phyloP scores from a whole-genome alignment of 2,329 filamentous ascomycete species.

The Sclerotinia subarctica region DNA sequence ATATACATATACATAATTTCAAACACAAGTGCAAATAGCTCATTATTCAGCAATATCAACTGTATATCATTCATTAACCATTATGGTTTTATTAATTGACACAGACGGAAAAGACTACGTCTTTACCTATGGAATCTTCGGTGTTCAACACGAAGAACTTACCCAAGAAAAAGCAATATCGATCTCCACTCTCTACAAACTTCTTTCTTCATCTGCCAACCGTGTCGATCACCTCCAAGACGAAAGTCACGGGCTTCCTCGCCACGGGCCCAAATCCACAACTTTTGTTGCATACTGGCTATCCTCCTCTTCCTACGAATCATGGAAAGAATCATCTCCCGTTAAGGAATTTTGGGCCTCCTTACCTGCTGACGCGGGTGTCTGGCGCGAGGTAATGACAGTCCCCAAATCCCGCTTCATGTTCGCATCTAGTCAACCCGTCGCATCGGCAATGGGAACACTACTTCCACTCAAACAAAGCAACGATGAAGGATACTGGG shows the following conservation, averaged over 20 bases:
- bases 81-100: conserved; percentile 26
- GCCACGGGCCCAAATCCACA: conserved; percentile 13
- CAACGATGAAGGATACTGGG: conserved; percentile 28
- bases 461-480: conserved; percentile 23
- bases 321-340: conserved; percentile 14
- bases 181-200: conserved; percentile 19
- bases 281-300: conserved; percentile 28
- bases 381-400: conserved; percentile 29
- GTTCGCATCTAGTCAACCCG: conserved; percentile 24
- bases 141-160: conserved; percentile 23
- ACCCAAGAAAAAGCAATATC: conserved; percentile 19
- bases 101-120: conserved; percentile 19
- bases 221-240: conserved; percentile 23
- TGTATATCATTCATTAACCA: background rate
- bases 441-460: conserved; percentile 24
- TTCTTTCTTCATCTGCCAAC: conserved; percentile 25
- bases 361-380: conserved; percentile 26
- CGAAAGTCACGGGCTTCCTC: conserved; percentile 21
- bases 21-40: background rate
- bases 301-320: conserved; percentile 32
- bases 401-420: conserved; percentile 27
- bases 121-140: conserved; percentile 25
- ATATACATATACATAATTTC: background rate
- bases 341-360: conserved; percentile 25
- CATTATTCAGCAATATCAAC: background rate